These are phyloP conservation scores for Yamadazyma paraphyllophila DNA, from an alignment of 805 yeast genomes.

Conservation along the genomic window DNA sequence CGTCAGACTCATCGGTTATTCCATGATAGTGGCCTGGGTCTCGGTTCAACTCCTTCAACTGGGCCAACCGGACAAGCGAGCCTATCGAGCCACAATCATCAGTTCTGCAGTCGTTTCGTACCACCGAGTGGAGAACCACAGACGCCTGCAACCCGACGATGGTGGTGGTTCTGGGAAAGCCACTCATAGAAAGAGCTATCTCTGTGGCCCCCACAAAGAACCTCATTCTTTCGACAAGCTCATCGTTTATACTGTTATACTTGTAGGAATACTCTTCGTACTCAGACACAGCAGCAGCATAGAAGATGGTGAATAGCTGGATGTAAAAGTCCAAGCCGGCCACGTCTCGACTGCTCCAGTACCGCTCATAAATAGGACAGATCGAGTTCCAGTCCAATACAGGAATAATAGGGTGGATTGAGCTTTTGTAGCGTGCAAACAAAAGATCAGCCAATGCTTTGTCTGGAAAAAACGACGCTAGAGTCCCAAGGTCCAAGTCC, in stretches of 20 bases:
- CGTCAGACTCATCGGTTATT: conserved; percentile 4
- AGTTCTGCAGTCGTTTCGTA: conserved; percentile 13
- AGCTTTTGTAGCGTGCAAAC: conserved; percentile 10
- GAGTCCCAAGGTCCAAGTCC: conserved; percentile 3
- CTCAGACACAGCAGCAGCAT: conserved; percentile 15
- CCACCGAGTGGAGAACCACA: conserved; percentile 12
- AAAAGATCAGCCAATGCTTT: conserved; percentile 12
- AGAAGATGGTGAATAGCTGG: conserved; percentile 12
- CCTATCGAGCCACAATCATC: conserved; percentile 16
- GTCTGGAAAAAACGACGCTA: conserved; percentile 9
- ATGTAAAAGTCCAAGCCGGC: conserved; percentile 10
- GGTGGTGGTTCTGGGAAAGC: conserved; percentile 12
- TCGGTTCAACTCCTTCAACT: conserved; percentile 13
- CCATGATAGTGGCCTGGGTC: conserved; percentile 12
- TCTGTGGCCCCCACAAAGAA: conserved; percentile 15
- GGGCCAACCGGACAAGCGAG: conserved; percentile 12
- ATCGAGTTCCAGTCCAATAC: conserved; percentile 11
- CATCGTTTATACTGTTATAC: background rate
- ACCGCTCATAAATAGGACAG: conserved; percentile 9
- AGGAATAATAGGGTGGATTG: conserved; percentile 15
- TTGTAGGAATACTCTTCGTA: conserved; percentile 11
- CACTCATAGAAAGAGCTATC: conserved; percentile 12
- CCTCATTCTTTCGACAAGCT: conserved; percentile 10
- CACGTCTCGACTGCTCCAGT: conserved; percentile 10
- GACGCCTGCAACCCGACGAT: conserved; percentile 12